phyloP scores from a whole-genome alignment of 1,284 basidiomycete genomes.

The Cryptococcus sp. region DNA sequence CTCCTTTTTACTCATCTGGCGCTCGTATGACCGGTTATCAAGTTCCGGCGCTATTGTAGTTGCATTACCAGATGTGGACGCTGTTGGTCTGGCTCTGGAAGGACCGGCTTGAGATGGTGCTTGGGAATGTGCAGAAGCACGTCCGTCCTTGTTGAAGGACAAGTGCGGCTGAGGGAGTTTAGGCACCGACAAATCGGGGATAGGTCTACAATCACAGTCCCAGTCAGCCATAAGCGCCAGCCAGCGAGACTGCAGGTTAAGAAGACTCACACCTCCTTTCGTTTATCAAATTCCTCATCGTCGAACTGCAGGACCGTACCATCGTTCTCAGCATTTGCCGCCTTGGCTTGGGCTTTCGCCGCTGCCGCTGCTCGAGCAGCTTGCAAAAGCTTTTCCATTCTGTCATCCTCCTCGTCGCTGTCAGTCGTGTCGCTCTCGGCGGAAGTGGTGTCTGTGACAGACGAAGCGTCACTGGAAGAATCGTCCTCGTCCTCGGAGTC shows the following conservation, averaged over 20 bases:
- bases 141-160: conserved; percentile 34
- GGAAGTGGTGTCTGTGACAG: neutral
- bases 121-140: conserved; percentile 20
- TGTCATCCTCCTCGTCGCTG: conserved; percentile 21
- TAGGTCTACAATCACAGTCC: conserved; percentile 55
- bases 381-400: conserved; percentile 52
- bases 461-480: neutral
- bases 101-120: conserved; percentile 17
- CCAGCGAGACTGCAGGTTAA: neutral
- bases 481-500: conserved; percentile 11
- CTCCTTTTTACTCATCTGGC: conserved; percentile 41
- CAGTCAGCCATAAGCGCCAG: too few species aligned
- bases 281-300: conserved; percentile 47
- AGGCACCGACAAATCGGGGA: conserved; percentile 48
- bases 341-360: conserved; percentile 10
- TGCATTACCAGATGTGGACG: conserved; percentile 12
- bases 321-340: conserved; percentile 17
- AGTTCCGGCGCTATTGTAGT: conserved; percentile 27
- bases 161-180: conserved; percentile 64
- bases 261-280: conserved; percentile 47
- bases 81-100: conserved; percentile 1
- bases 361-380: conserved; percentile 61
- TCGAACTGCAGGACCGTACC: conserved; percentile 42
- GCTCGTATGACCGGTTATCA: conserved; percentile 57
- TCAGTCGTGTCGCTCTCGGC: conserved; percentile 6